Percentiles rank a stretch among this genome's conserved stretches.
Evolutionary conservation across 768 basidiomycete genomes (phyloP).

Genomic region (Nidularia sp.): DNA sequence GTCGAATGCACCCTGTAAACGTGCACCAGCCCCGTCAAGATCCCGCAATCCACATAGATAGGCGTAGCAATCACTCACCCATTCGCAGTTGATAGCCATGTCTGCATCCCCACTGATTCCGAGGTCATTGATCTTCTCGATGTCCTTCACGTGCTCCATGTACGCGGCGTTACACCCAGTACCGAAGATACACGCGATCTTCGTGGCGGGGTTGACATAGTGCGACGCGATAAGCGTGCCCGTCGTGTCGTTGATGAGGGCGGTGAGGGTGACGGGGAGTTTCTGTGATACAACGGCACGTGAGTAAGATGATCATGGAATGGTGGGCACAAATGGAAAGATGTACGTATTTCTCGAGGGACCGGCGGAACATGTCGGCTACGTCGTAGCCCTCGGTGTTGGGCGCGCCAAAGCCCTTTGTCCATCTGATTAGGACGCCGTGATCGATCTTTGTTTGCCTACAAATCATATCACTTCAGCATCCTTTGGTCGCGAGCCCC

Average conservation of each 20-base stretch:
- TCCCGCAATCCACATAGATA: not conserved
- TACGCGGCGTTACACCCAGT: constrained; percentile 99
- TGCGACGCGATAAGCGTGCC: constrained; percentile 96
- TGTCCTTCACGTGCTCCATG: constrained; percentile 85
- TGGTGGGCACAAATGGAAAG: not conserved
- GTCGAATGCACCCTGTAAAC: constrained; percentile 87
- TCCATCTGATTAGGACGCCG: constrained; percentile 94
- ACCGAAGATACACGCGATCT: constrained; percentile 95
- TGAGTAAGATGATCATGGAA: not conserved
- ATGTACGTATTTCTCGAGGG: constrained; percentile 73
- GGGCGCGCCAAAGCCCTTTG: constrained; percentile 93
- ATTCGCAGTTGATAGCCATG: constrained; percentile 98
- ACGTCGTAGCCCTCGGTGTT: constrained; percentile 94
- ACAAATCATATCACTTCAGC: not conserved
- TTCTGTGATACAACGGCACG: constrained; percentile 40
- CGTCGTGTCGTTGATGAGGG: constrained; percentile 96
- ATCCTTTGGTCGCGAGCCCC: too few relatives aligned
- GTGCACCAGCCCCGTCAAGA: not conserved
- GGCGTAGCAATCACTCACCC: constrained; percentile 43
- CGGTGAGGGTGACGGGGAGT: constrained; percentile 79
- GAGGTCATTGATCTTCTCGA: constrained; percentile 80
- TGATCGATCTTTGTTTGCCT: constrained; percentile 87
- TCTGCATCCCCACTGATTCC: constrained; percentile 59
- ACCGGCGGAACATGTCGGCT: constrained; percentile 86
- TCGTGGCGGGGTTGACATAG: constrained; percentile 88